Evolutionary conservation across 495 filamentous ascomycete genomes (phyloP).

Genomic region (Penicillium antarcticum): DNA sequence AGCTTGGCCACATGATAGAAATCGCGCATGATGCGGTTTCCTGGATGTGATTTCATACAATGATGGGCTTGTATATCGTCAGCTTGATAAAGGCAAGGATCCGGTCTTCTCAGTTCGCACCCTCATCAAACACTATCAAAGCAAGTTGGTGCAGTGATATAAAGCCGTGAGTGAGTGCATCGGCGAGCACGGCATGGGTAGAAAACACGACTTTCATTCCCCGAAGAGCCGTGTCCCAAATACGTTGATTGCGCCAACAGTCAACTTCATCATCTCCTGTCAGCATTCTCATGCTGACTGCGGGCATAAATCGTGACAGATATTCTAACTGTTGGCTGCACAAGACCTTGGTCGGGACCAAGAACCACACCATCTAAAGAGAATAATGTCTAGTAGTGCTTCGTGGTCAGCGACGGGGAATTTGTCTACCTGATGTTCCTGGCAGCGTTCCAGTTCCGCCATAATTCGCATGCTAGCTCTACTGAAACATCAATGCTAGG

Average conservation of each 20-base stretch:
- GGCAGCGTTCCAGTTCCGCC: too few species aligned
- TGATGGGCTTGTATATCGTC: neutral
- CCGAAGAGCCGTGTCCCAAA: constrained; percentile 69
- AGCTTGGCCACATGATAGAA: constrained; percentile 53
- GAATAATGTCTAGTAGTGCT: neutral
- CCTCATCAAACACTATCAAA: constrained; percentile 85
- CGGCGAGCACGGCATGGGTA: constrained; percentile 69
- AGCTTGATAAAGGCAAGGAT: neutral
- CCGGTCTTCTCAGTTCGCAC: constrained; percentile 36
- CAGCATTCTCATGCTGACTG: too few species aligned
- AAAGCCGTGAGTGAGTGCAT: constrained; percentile 76
- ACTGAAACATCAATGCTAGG: too few species aligned
- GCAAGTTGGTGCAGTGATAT: constrained; percentile 60
- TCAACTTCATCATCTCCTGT: constrained; percentile 57
- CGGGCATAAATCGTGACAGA: neutral
- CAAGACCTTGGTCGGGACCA: neutral
- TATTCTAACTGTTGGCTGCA: constrained; percentile 1
- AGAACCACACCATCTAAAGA: too few species aligned
- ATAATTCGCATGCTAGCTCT: neutral
- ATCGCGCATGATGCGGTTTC: constrained; percentile 43
- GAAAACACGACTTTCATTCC: constrained; percentile 72
- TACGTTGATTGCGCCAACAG: constrained; percentile 63
- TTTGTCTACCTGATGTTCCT: constrained; percentile 2
- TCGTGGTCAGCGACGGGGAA: neutral
- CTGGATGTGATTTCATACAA: too few species aligned